phyloP scores from a whole-genome alignment of 1,284 basidiomycete species.

The Moniliella sp. region DNA sequence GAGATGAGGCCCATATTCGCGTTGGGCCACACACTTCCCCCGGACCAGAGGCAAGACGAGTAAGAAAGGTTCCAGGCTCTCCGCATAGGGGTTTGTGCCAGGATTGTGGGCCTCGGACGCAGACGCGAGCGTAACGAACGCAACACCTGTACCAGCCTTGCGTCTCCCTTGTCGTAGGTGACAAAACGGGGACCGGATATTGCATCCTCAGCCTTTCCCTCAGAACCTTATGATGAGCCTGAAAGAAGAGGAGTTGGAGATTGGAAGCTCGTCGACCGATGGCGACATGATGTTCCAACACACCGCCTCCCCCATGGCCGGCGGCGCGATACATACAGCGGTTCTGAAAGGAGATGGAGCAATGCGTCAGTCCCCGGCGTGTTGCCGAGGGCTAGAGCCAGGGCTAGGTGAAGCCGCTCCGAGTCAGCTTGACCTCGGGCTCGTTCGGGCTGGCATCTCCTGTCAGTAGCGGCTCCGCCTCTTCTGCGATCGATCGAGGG shows the following conservation, averaged over 20 bases:
- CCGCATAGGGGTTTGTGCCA: conserved; percentile 56
- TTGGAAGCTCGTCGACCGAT: conserved; percentile 21
- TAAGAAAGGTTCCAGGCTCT: conserved; percentile 16
- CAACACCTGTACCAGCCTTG: neutral
- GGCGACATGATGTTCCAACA: conserved; percentile 16
- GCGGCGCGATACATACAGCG: conserved; percentile 1
- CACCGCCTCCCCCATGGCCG: conserved; percentile 11
- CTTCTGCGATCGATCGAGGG: neutral
- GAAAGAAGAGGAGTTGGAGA: conserved; percentile 8
- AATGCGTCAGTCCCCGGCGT: too few species aligned
- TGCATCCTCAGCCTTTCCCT: too few species aligned
- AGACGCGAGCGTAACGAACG: conserved; percentile 2
- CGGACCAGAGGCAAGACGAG: conserved; percentile 57
- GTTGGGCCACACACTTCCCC: conserved; percentile 87
- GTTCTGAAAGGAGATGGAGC: too few species aligned
- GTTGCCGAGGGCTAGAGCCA: too few species aligned
- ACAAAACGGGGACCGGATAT: too few species aligned
- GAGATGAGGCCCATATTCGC: conserved; percentile 44
- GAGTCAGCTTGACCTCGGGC: too few species aligned
- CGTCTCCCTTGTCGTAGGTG: conserved; percentile 55
- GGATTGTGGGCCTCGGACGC: conserved; percentile 47
- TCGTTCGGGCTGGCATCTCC: too few species aligned
- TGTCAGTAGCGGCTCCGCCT: conserved; percentile 2
- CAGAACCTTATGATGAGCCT: too few species aligned
- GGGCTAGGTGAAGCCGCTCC: too few species aligned